Percentiles rank a stretch among this genome's conserved stretches.
Evolutionary conservation across 2,329 filamentous ascomycete genomes (phyloP).

Genomic region (Pseudocercospora fijiensis): DNA sequence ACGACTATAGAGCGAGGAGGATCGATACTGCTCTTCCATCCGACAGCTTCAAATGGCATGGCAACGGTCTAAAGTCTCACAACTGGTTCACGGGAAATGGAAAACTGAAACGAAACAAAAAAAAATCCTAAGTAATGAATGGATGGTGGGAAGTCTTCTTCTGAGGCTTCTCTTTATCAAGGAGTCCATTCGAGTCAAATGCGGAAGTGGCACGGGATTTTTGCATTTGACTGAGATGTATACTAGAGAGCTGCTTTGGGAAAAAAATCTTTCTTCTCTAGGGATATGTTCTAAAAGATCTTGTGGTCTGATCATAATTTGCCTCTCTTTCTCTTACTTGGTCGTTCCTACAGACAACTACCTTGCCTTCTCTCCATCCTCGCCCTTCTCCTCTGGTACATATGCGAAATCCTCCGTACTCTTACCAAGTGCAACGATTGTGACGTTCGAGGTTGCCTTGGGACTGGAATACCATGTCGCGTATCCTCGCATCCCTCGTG

Average conservation of each 20-base stretch:
- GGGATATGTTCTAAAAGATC: neutral
- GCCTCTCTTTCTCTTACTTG: neutral
- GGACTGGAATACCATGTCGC: neutral
- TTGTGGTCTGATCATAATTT: slow-evolving; percentile 2
- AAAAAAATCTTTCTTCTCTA: neutral
- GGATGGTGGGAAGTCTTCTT: neutral
- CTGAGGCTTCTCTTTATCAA: neutral
- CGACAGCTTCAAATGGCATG: neutral
- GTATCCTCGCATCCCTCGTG: neutral
- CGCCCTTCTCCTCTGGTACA: neutral
- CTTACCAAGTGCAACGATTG: slow-evolving; percentile 16
- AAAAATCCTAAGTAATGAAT: slow-evolving; percentile 1
- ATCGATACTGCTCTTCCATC: neutral
- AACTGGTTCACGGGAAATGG: neutral
- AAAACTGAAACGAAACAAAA: neutral
- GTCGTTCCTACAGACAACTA: neutral
- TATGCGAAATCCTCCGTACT: neutral
- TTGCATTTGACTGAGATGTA: neutral
- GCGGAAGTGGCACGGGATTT: neutral
- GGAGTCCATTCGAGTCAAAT: neutral
- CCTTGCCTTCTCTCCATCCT: neutral
- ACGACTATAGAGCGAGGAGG: neutral
- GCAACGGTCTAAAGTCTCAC: neutral
- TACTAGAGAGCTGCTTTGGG: neutral
- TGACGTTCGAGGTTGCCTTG: slow-evolving; percentile 13